Evolutionary conservation across 345 rosid species (phyloP).

Genomic region (Alliaria petiolata): DNA sequence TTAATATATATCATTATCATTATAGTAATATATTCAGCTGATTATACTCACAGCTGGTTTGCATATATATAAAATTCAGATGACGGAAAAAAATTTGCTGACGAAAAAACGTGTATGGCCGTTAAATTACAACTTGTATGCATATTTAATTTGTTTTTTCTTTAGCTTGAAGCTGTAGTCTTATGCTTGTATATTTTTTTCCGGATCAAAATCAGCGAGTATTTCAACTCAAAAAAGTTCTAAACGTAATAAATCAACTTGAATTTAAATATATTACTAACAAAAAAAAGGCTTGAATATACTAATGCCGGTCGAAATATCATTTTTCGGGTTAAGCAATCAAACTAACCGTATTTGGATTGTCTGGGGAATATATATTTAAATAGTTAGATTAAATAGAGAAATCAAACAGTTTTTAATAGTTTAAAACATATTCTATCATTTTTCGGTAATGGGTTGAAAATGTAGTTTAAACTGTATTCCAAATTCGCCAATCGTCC

Average conservation of each 20-base stretch:
- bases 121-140: constrained; percentile 5
- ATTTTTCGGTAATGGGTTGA: not conserved
- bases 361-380: not conserved
- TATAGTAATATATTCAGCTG: too few species aligned
- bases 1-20: not conserved
- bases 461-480: not conserved
- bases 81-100: constrained; percentile 1
- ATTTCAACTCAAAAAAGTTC: too few species aligned
- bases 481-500: not conserved
- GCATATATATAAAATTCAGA: not conserved
- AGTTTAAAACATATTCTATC: not conserved
- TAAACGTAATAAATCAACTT: too few species aligned
- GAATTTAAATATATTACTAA: too few species aligned
- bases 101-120: constrained; percentile 21
- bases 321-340: not conserved
- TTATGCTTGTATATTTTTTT: not conserved
- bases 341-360: not conserved
- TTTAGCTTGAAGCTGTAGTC: not conserved
- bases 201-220: too few species aligned
- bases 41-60: constrained; percentile 8
- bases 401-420: too few species aligned
- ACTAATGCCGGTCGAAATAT: not conserved
- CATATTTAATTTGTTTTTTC: not conserved
- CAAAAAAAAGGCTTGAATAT: too few species aligned
- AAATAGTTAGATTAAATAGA: too few species aligned